These are phyloP conservation scores for Clavispora fructus DNA, from an alignment of 805 yeast species.

Conservation along the genomic window DNA sequence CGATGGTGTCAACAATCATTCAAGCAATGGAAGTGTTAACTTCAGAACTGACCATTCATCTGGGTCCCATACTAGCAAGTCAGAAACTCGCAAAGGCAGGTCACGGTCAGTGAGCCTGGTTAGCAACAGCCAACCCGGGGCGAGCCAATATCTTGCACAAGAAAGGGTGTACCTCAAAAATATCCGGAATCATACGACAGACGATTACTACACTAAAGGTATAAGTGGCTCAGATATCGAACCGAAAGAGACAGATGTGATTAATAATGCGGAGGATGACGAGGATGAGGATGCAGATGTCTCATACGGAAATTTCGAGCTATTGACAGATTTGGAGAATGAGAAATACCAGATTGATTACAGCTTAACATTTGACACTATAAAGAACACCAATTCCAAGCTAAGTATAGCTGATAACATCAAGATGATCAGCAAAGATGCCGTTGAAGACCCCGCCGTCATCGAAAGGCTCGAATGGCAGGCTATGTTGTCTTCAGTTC, in stretches of 20 bases:
- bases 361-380: conserved; percentile 30
- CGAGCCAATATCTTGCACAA: conserved; percentile 49
- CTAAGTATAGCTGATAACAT: conserved; percentile 28
- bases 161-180: conserved; percentile 62
- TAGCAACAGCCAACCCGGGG: conserved; percentile 12
- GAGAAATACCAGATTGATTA: conserved; percentile 47
- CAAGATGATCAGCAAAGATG: conserved; percentile 33
- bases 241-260: conserved; percentile 6
- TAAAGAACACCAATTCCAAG: conserved; percentile 21
- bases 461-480: conserved; percentile 93
- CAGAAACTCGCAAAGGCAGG: conserved; percentile 5
- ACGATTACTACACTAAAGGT: conserved; percentile 71
- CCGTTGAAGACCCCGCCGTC: conserved; percentile 43
- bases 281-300: conserved; percentile 23
- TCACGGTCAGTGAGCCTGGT: conserved; percentile 12
- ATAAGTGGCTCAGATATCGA: conserved; percentile 39
- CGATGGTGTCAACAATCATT: background rate
- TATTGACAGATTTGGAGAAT: conserved; percentile 37
- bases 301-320: conserved; percentile 15
- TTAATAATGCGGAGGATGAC: conserved; percentile 23
- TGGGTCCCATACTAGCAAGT: background rate
- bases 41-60: background rate
- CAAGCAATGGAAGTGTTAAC: background rate
- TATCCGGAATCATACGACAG: conserved; percentile 54
- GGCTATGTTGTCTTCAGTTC: conserved; percentile 80